Evolutionary conservation across 306 rosid species (phyloP).

Genomic region (Vigna reflexopilosa): DNA sequence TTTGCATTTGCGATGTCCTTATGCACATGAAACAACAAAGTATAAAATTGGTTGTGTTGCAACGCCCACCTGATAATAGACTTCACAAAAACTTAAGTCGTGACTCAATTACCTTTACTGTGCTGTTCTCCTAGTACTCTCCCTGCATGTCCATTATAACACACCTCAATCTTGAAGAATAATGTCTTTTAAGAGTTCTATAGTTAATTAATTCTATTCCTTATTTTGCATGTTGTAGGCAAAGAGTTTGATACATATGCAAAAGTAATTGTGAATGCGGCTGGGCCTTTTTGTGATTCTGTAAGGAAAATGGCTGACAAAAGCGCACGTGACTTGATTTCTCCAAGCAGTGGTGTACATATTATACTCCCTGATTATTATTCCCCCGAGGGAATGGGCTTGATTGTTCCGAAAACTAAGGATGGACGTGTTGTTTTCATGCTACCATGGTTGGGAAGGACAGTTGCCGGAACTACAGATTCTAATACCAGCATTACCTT

Average conservation of each 20-base stretch:
- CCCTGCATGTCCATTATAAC: not conserved
- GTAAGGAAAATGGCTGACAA: conserved; percentile 77
- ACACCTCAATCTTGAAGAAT: not conserved
- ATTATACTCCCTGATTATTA: conserved; percentile 87
- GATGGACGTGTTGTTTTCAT: conserved; percentile 91
- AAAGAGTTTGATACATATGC: conserved; percentile 83
- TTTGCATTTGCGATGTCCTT: not conserved
- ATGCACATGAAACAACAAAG: not conserved
- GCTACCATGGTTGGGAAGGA: conserved; percentile 93
- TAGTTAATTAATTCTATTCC: conserved; percentile 12
- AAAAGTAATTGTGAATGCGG: conserved; percentile 83
- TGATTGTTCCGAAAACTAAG: conserved; percentile 89
- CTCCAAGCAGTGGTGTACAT: conserved; percentile 91
- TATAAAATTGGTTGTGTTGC: not conserved
- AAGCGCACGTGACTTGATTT: conserved; percentile 62
- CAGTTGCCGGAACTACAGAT: conserved; percentile 92
- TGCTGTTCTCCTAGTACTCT: not conserved
- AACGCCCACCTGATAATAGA: not conserved
- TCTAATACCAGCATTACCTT: conserved; percentile 69
- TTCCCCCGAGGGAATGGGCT: conserved; percentile 92
- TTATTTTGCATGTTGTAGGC: conserved; percentile 59
- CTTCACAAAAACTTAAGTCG: not conserved
- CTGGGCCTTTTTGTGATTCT: conserved; percentile 90
- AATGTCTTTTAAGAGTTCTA: not conserved
- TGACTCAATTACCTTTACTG: not conserved